A percentile compares a stretch with the other conserved stretches of the same genome.
phyloP scores from a whole-genome alignment of 805 yeast species.

The Metschnikowia noctiluminum region DNA sequence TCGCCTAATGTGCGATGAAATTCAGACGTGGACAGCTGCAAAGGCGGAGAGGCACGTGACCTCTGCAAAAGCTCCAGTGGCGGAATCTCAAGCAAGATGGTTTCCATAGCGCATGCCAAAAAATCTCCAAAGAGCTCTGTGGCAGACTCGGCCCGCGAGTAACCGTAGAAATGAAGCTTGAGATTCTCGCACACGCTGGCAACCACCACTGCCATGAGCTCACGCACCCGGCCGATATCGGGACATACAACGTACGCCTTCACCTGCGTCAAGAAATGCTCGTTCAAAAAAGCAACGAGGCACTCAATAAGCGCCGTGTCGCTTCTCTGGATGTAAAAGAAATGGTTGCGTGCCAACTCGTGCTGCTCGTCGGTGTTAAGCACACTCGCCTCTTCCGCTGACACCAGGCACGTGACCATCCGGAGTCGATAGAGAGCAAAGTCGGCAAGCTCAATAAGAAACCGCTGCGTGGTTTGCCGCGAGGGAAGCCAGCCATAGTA shows the following conservation, averaged over 20 bases:
- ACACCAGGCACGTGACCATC: slow-evolving; percentile 6
- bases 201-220: slow-evolving; percentile 6
- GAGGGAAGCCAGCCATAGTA: slow-evolving; percentile 13
- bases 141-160: slow-evolving; percentile 3
- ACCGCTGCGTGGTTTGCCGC: slow-evolving; percentile 4
- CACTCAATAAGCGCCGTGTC: slow-evolving; percentile 9
- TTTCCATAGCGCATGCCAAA: not conserved
- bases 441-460: slow-evolving; percentile 11
- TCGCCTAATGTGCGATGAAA: not conserved
- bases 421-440: slow-evolving; percentile 11
- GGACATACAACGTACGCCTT: not conserved
- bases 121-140: slow-evolving; percentile 5
- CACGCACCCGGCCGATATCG: slow-evolving; percentile 5
- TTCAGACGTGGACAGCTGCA: not conserved
- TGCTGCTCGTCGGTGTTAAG: slow-evolving; percentile 10
- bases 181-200: slow-evolving; percentile 11
- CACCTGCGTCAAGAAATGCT: slow-evolving; percentile 3
- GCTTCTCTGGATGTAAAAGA: slow-evolving; percentile 5
- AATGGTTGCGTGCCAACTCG: slow-evolving; percentile 9
- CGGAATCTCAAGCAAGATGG: slow-evolving; percentile 1
- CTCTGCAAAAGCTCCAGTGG: not conserved
- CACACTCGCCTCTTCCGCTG: slow-evolving; percentile 1
- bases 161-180: slow-evolving; percentile 12
- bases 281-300: slow-evolving; percentile 3
- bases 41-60: not conserved